phyloP scores from a whole-genome alignment of 2,329 filamentous ascomycete species.

The Curvularia hawaiiensis region DNA sequence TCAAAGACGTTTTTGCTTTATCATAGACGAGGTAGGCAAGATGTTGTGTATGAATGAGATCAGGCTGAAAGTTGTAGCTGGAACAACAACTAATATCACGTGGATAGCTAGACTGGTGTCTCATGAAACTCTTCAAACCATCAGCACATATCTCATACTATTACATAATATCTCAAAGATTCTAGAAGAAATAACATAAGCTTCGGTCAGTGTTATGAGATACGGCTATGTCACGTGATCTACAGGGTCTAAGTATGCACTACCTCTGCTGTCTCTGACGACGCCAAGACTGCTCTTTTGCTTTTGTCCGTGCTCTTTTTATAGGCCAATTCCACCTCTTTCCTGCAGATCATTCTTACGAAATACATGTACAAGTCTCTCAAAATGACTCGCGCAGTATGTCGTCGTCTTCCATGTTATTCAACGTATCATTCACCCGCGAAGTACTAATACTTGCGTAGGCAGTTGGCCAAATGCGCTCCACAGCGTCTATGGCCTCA shows the following conservation, averaged over 20 bases:
- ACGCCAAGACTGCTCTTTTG: conserved; percentile 3
- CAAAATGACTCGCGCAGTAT: conserved; percentile 44
- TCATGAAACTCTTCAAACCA: too few species aligned
- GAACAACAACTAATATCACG: not conserved
- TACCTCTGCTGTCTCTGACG: not conserved
- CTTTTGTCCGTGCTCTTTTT: not conserved
- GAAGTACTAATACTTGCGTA: conserved; percentile 43
- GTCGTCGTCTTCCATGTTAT: not conserved
- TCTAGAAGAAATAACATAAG: too few species aligned
- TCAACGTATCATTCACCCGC: not conserved
- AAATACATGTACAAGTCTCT: conserved; percentile 15
- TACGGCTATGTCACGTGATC: too few species aligned
- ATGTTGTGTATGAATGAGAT: not conserved
- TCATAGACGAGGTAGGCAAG: too few species aligned
- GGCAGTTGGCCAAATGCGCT: conserved; percentile 91
- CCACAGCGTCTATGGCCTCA: conserved; percentile 74
- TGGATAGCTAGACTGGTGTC: not conserved
- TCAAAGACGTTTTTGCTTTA: too few species aligned
- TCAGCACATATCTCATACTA: too few species aligned
- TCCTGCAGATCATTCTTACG: not conserved
- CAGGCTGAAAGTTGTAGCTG: not conserved
- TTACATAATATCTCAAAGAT: too few species aligned
- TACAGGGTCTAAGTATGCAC: not conserved
- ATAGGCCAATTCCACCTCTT: not conserved
- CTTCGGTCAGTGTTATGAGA: too few species aligned